phyloP scores from a whole-genome alignment of 1,284 basidiomycete species.

The Inonotus hispidus region DNA sequence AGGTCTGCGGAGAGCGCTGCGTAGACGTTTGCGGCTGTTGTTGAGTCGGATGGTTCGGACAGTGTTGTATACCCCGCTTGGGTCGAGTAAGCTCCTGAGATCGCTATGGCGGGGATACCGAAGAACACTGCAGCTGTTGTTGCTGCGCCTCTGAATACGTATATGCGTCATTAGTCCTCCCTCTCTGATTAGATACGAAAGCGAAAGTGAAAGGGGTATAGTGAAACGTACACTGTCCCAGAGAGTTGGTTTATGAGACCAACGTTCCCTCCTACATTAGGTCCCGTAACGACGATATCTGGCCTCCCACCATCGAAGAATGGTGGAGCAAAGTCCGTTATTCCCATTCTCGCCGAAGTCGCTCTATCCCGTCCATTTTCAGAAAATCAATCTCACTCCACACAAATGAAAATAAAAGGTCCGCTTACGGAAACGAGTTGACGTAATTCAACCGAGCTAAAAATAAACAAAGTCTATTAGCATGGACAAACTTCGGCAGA shows the following conservation, averaged over 20 bases:
- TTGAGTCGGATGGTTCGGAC: constrained; percentile 29
- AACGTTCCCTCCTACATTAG: constrained; percentile 41
- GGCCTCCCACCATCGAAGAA: constrained; percentile 36
- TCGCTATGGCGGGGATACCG: constrained; percentile 45
- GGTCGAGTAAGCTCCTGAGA: constrained; percentile 38
- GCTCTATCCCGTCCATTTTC: constrained; percentile 25
- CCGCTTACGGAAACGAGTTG: constrained; percentile 18
- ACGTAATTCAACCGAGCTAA: constrained; percentile 18
- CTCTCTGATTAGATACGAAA: no score
- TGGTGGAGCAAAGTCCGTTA: constrained; percentile 41
- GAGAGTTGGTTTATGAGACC: constrained; percentile 29
- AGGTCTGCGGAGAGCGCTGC: constrained; percentile 38
- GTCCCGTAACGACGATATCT: constrained; percentile 47
- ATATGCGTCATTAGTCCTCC: neutral
- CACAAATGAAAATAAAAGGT: neutral
- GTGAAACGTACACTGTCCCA: constrained; percentile 42
- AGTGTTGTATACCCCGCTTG: constrained; percentile 44
- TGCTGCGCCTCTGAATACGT: constrained; percentile 39
- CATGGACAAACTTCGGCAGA: no score
- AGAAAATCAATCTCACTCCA: neutral
- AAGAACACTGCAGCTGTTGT: constrained; percentile 36
- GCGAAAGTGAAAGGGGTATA: neutral
- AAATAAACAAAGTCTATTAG: neutral
- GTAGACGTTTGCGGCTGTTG: constrained; percentile 37
- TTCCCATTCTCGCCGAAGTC: constrained; percentile 40